Base-by-base conservation (phyloP, 352 stramenopile species). In the Phytophthora pisi region DNA sequence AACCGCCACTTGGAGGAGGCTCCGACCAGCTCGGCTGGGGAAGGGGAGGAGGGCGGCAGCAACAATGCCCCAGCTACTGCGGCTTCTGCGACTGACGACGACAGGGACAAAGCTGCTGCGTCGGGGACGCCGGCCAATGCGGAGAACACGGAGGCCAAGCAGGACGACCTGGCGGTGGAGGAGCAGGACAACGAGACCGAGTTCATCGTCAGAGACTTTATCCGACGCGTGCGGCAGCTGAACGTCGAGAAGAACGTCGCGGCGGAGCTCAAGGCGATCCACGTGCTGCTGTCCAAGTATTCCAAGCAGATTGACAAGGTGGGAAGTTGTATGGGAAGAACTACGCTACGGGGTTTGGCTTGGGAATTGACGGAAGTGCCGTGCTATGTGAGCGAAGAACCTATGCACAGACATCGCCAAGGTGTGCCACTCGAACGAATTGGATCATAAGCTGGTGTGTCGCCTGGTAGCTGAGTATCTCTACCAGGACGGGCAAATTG, bases 231-330 rank as follows among this genome's bases (percentile, higher is more conserved):
- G 31, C 78, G 74, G 15, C 67, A 89, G 31, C 51, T 93, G 58
- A 89, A 92, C 52, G 70, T 92, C 11, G 84, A 93, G 51, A 90
- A 91, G 66, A 87, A 82, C 42, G 79, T 90, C 10, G 73, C 76
- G 1, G 84, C 81, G 23, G 86, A 93, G 57, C 68, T 93, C 13
- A 91, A 90, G 52, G 57, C 65, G 5, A 86, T 93, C 23, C 86
- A 93, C 55, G 72, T 88, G 34, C 67, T 87, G 49, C 56, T 93
- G 49, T 90, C 83, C 47, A 93, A 92, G 61, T 92, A 88, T 51
- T 82, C 78, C 36, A 93, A 93, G 64, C 80, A 89, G 45, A 92
- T 93, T 57, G 84, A 93, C 63, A 92, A 93, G 82, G 86, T 93
- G 43, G 11, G 43, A 28, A n/a, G 11, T 20, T 51, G 23, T 5